Percentiles rank a stretch among this genome's conserved stretches.
phyloP scores from a whole-genome alignment of 164 flowering plant species.

The Echeveria elegans region DNA sequence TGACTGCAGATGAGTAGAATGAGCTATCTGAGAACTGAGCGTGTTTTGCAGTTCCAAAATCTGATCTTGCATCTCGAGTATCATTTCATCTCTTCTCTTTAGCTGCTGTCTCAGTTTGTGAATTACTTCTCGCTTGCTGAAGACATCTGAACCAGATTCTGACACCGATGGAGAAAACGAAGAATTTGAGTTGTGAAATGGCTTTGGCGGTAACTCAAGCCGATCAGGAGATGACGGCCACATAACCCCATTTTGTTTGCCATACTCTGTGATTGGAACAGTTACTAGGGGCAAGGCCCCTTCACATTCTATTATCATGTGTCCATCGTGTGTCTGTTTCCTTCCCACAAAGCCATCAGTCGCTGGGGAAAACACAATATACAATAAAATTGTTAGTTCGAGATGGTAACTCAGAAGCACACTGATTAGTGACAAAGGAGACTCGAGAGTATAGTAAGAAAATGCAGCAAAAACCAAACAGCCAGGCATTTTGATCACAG shows the following conservation, averaged over 20 bases:
- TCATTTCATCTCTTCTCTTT: slow-evolving; percentile 92
- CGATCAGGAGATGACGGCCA: slow-evolving; percentile 80
- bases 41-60: slow-evolving; percentile 66
- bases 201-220: slow-evolving; percentile 70
- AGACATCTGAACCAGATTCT: slow-evolving; percentile 83
- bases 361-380: slow-evolving; percentile 16
- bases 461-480: background rate
- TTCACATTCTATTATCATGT: slow-evolving; percentile 37
- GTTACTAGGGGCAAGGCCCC: slow-evolving; percentile 54
- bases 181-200: slow-evolving; percentile 70
- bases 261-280: slow-evolving; percentile 42
- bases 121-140: slow-evolving; percentile 81
- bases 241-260: slow-evolving; percentile 52
- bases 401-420: background rate
- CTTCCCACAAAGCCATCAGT: slow-evolving; percentile 29
- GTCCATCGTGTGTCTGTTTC: slow-evolving; percentile 32
- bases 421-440: background rate
- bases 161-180: slow-evolving; percentile 88
- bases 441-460: background rate
- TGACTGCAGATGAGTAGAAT: slow-evolving; percentile 53
- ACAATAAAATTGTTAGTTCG: background rate
- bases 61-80: slow-evolving; percentile 92
- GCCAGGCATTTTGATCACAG: background rate
- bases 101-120: slow-evolving; percentile 80
- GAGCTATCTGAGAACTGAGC: slow-evolving; percentile 38